A percentile compares a stretch with the other conserved stretches of the same genome.
phyloP scores from a whole-genome alignment of 2,329 filamentous ascomycete species.

The Ophiostoma sp. region DNA sequence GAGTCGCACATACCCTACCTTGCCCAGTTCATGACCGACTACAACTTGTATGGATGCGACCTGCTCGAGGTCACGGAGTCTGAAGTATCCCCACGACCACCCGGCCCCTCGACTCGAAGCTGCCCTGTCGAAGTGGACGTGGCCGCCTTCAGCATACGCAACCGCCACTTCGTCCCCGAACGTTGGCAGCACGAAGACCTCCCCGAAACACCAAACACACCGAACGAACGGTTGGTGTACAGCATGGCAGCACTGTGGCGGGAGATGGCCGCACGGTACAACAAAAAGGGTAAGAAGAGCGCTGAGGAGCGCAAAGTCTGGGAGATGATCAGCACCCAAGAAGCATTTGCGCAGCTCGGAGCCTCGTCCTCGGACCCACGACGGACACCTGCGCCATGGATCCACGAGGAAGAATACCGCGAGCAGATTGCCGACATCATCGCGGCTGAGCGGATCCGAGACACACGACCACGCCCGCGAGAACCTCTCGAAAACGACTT shows the following conservation, averaged over 20 bases:
- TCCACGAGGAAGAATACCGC: conserved; percentile 84
- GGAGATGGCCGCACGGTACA: conserved; percentile 29
- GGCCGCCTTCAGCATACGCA: conserved; percentile 82
- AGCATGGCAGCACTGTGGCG: conserved; percentile 91
- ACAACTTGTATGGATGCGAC: conserved; percentile 92
- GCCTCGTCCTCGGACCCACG: conserved; percentile 86
- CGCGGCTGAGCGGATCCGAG: conserved; percentile 40
- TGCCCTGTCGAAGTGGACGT: conserved; percentile 90
- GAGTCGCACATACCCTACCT: conserved; percentile 92
- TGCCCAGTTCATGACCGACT: conserved; percentile 97
- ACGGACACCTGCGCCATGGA: conserved; percentile 74
- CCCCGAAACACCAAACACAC: conserved; percentile 66
- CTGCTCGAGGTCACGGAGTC: conserved; percentile 67
- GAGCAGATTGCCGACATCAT: conserved; percentile 65
- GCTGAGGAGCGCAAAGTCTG: conserved; percentile 70
- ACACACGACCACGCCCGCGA: conserved; percentile 67
- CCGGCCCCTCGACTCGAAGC: conserved; percentile 60
- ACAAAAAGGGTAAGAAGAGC: conserved; percentile 76
- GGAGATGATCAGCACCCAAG: conserved; percentile 68
- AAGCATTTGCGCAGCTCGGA: conserved; percentile 76
- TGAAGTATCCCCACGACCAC: conserved; percentile 70
- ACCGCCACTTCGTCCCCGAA: conserved; percentile 72
- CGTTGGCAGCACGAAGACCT: conserved; percentile 87
- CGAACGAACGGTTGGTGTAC: conserved; percentile 77
- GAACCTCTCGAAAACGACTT: conserved; percentile 57